Conservation (phyloP, 768 basidiomycete species). For the Termitomyces sp. region DNA sequence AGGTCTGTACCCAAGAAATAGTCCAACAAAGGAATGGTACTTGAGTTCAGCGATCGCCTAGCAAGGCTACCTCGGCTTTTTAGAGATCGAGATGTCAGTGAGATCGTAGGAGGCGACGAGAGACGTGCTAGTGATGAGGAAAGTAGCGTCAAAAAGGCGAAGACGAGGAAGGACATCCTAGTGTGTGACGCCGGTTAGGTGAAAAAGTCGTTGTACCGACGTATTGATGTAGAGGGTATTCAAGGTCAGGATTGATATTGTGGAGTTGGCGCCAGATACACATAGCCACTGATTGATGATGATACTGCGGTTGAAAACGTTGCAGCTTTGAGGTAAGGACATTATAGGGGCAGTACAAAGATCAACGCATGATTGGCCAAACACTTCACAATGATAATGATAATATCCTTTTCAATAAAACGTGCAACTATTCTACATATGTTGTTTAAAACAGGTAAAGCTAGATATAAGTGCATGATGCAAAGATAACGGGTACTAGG, state of each 20-base stretch:
- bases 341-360: no score
- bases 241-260: no score
- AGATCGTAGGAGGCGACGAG: background rate
- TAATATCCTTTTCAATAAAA: constrained; percentile 22
- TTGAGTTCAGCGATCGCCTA: constrained; percentile 30
- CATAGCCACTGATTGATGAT: background rate
- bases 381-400: background rate
- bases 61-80: background rate
- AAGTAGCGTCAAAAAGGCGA: background rate
- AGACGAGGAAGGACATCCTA: no score
- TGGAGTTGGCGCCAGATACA: background rate
- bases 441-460: constrained; percentile 18
- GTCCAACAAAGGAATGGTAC: constrained; percentile 40
- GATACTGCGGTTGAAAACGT: no score
- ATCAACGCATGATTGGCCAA: no score
- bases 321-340: no score
- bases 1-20: constrained; percentile 55
- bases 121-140: background rate
- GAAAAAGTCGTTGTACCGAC: no score
- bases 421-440: constrained; percentile 26
- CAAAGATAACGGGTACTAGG: constrained; percentile 17
- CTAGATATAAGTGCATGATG: constrained; percentile 25
- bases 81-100: constrained; percentile 4
- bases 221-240: no score
- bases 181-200: no score